A percentile compares a stretch with the other conserved stretches of the same genome.
These are phyloP conservation scores for Umbilicus rupestris DNA, from an alignment of 164 flowering plant species.

Conservation along the genomic window DNA sequence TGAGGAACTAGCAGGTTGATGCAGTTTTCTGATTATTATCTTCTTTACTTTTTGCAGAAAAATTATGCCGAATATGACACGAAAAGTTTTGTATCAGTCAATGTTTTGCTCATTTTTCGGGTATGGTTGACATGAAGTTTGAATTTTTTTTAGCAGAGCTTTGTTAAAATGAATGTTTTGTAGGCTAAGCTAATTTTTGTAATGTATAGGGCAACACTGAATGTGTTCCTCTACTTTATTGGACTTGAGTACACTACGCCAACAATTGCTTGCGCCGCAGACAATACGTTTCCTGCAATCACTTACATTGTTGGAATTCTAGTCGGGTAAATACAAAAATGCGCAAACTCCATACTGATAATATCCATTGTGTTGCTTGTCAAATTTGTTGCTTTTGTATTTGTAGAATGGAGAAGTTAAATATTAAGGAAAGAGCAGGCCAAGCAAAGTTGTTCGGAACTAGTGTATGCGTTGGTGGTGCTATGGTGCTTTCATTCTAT, in stretches of 20 bases:
- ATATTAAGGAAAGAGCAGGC: constrained; percentile 38
- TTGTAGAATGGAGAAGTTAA: constrained; percentile 50
- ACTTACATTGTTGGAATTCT: constrained; percentile 44
- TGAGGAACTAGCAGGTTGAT: neutral
- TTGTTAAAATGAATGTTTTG: neutral
- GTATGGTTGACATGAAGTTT: neutral
- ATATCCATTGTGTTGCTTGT: neutral
- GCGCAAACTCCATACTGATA: neutral
- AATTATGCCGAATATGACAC: constrained; percentile 18
- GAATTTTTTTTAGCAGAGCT: too few relatives aligned
- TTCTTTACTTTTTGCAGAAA: neutral
- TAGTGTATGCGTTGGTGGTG: constrained; percentile 71
- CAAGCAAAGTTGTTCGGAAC: constrained; percentile 71
- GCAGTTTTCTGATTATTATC: neutral
- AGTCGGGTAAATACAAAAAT: constrained; percentile 21
- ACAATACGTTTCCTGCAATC: constrained; percentile 39
- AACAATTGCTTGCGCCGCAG: constrained; percentile 38
- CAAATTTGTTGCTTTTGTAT: neutral
- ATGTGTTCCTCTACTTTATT: constrained; percentile 36
- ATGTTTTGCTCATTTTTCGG: constrained; percentile 10
- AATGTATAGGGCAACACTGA: constrained; percentile 31
- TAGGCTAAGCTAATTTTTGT: neutral
- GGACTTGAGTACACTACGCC: constrained; percentile 44
- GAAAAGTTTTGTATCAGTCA: constrained; percentile 1
- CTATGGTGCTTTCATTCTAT: constrained; percentile 80